These are phyloP conservation scores for Neonectria punicea DNA, from an alignment of 2,329 filamentous ascomycete species.

Conservation along the genomic window DNA sequence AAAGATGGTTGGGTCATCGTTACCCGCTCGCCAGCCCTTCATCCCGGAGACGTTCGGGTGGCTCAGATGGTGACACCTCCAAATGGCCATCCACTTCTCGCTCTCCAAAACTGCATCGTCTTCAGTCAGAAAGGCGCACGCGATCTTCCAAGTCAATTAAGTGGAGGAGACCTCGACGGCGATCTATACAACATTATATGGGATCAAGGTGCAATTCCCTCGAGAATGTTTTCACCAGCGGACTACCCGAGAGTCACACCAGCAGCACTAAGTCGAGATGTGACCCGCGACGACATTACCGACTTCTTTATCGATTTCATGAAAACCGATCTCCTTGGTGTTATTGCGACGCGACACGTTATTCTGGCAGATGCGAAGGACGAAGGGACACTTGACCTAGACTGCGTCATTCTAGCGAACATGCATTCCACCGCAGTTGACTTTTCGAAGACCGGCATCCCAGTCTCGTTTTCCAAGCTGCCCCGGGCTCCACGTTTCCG, in stretches of 20 bases:
- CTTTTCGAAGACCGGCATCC: slow-evolving; percentile 79
- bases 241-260: slow-evolving; percentile 73
- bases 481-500: slow-evolving; percentile 53
- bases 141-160: slow-evolving; percentile 81
- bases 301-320: slow-evolving; percentile 86
- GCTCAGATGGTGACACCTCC: slow-evolving; percentile 72
- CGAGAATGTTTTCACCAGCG: slow-evolving; percentile 64
- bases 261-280: slow-evolving; percentile 67
- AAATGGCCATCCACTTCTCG: slow-evolving; percentile 65
- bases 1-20: slow-evolving; percentile 65
- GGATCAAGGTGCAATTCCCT: slow-evolving; percentile 64
- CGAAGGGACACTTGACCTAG: slow-evolving; percentile 60
- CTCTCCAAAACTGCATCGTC: slow-evolving; percentile 78
- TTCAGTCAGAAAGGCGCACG: slow-evolving; percentile 78
- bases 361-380: slow-evolving; percentile 69
- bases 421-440: slow-evolving; percentile 79
- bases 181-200: slow-evolving; percentile 85
- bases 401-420: slow-evolving; percentile 67
- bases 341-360: slow-evolving; percentile 73
- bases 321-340: slow-evolving; percentile 71
- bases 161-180: slow-evolving; percentile 85
- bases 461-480: slow-evolving; percentile 59
- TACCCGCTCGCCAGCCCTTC: slow-evolving; percentile 82
- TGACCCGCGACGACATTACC: slow-evolving; percentile 74
- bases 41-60: slow-evolving; percentile 82